Conservation (phyloP, 1,284 basidiomycete genomes). For the Pholiota adiposa region DNA sequence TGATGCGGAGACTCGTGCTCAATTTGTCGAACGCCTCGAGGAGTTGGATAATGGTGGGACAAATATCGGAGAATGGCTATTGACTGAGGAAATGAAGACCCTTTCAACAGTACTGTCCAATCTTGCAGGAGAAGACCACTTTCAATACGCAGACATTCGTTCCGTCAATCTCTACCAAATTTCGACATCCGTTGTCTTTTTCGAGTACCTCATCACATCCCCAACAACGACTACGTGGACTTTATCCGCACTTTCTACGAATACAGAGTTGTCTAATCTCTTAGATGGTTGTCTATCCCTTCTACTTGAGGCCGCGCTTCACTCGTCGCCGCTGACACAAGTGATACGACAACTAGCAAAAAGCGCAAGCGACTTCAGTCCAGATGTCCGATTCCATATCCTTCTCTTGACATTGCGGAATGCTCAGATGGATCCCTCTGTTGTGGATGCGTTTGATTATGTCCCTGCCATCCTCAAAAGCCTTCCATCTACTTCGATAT, state of each 20-base stretch:
- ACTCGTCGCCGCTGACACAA: conserved; percentile 34
- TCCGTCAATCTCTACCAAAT: conserved; percentile 42
- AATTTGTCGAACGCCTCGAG: conserved; percentile 59
- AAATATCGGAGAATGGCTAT: conserved; percentile 72
- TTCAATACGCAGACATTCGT: conserved; percentile 30
- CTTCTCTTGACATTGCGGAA: conserved; percentile 47
- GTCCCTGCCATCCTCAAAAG: conserved; percentile 33
- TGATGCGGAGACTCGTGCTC: conserved; percentile 56
- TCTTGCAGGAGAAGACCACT: conserved; percentile 35
- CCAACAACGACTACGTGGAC: conserved; percentile 40
- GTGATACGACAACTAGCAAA: conserved; percentile 28
- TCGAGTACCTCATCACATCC: conserved; percentile 39
- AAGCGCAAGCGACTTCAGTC: conserved; percentile 36
- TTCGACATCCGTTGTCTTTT: conserved; percentile 44
- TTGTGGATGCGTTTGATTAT: conserved; percentile 22
- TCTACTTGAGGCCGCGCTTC: conserved; percentile 39
- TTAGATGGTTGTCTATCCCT: conserved; percentile 34
- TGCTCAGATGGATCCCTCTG: conserved; percentile 34
- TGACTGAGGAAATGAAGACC: conserved; percentile 61
- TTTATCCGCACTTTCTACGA: conserved; percentile 31
- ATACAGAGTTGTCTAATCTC: conserved; percentile 33
- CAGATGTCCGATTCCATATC: conserved; percentile 47
- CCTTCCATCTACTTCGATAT: conserved; percentile 29
- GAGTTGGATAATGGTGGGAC: conserved; percentile 59
- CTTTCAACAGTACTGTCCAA: conserved; percentile 40